Percentiles rank a stretch among this genome's conserved stretches.
Conservation (phyloP, 441 rosid species). For the Manihot esculenta region DNA sequence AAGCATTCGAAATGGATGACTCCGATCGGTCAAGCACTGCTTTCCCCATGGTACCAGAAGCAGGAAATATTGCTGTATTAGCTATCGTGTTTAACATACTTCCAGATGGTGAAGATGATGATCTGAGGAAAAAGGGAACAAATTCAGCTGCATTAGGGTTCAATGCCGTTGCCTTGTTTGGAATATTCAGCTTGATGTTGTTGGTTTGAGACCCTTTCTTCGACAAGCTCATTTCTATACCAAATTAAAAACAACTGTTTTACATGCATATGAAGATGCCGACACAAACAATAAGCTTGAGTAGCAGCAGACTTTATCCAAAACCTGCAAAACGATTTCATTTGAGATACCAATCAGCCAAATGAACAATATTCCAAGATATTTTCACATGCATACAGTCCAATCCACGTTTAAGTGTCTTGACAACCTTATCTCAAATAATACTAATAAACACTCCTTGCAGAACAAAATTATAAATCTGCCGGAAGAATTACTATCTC, state of each 20-base stretch:
- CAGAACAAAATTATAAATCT: neutral
- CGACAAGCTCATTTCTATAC: slow-evolving; percentile 75
- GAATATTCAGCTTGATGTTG: slow-evolving; percentile 64
- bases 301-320: slow-evolving; percentile 40
- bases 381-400: slow-evolving; percentile 16
- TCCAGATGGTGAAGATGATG: slow-evolving; percentile 59
- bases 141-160: slow-evolving; percentile 98
- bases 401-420: slow-evolving; percentile 3
- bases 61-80: slow-evolving; percentile 42
- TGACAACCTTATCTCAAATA: slow-evolving; percentile 18
- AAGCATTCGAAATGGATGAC: slow-evolving; percentile 69
- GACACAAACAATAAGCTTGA: slow-evolving; percentile 17
- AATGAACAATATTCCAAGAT: slow-evolving; percentile 22
- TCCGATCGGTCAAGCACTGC: slow-evolving; percentile 69
- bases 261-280: slow-evolving; percentile 24
- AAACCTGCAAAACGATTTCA: slow-evolving; percentile 58
- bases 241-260: slow-evolving; percentile 27
- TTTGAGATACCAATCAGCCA: slow-evolving; percentile 19
- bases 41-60: slow-evolving; percentile 63
- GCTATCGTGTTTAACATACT: slow-evolving; percentile 41
- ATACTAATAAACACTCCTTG: slow-evolving; percentile 12
- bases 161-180: slow-evolving; percentile 61
- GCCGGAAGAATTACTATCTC: neutral
- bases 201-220: slow-evolving; percentile 63
- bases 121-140: slow-evolving; percentile 70